Evolutionary conservation across 2,329 filamentous ascomycete species (phyloP).

Genomic region (Knufia petricola): DNA sequence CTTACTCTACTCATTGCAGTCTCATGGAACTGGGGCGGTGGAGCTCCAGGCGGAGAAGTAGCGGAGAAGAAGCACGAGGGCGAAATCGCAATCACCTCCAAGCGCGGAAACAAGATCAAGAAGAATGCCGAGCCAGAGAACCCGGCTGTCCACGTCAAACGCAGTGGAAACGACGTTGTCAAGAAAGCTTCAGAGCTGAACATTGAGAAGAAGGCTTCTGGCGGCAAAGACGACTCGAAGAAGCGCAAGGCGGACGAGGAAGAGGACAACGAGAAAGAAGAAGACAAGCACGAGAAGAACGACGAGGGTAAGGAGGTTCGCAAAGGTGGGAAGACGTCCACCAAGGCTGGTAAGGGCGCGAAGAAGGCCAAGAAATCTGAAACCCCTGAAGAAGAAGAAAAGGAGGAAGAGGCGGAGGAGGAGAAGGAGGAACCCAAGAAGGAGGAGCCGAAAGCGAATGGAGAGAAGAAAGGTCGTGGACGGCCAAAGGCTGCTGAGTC

Average conservation of each 20-base stretch:
- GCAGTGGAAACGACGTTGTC: conserved; percentile 55
- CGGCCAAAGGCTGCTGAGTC: conserved; percentile 33
- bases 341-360: not conserved
- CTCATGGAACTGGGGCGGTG: conserved; percentile 52
- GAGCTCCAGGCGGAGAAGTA: conserved; percentile 48
- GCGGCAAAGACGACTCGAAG: conserved; percentile 12
- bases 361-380: conserved; percentile 10
- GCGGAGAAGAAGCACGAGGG: conserved; percentile 48
- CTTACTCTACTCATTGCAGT: conserved; percentile 34
- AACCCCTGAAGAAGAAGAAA: conserved; percentile 16
- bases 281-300: conserved; percentile 23
- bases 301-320: conserved; percentile 16
- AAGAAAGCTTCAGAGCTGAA: conserved; percentile 53
- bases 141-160: conserved; percentile 50
- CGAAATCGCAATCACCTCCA: conserved; percentile 51
- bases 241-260: conserved; percentile 25
- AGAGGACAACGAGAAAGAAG: conserved; percentile 27
- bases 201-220: conserved; percentile 40
- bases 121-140: conserved; percentile 53
- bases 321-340: conserved; percentile 6
- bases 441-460: conserved; percentile 11
- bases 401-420: conserved; percentile 24
- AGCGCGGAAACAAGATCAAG: conserved; percentile 55
- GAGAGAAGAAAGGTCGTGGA: conserved; percentile 22
- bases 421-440: conserved; percentile 24